Percentiles rank a stretch among this genome's conserved stretches.
Conservation (phyloP, 2,329 filamentous ascomycete species). For the Madurella fahalii region DNA sequence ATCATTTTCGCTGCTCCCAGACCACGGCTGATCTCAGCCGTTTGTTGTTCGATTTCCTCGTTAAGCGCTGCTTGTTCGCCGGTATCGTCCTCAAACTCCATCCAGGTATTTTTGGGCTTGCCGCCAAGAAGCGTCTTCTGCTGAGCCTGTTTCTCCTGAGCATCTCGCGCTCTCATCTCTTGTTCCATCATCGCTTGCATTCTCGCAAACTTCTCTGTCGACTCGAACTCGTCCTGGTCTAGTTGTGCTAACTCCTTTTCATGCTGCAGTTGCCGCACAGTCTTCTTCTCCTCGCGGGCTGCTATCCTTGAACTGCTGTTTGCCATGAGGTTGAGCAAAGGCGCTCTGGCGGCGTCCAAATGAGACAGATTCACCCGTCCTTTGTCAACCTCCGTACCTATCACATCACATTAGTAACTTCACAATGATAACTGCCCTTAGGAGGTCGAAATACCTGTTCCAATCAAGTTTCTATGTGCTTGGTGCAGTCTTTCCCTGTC, state of each 20-base stretch:
- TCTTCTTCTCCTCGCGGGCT: not conserved
- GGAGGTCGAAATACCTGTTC: slow-evolving; percentile 54
- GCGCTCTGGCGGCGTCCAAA: slow-evolving; percentile 43
- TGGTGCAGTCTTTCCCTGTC: too few species aligned
- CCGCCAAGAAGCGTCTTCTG: not conserved
- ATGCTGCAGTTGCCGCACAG: not conserved
- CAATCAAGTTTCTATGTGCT: slow-evolving; percentile 38
- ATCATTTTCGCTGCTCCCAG: not conserved
- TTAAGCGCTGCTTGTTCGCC: not conserved
- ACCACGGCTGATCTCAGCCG: too few species aligned
- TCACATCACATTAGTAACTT: not conserved
- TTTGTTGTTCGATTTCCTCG: not conserved
- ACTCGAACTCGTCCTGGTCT: not conserved
- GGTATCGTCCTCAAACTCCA: not conserved
- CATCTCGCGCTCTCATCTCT: not conserved
- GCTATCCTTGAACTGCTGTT: not conserved
- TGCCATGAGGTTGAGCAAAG: slow-evolving; percentile 21
- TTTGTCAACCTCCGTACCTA: not conserved
- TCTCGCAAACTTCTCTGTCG: not conserved
- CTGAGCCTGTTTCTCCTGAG: not conserved
- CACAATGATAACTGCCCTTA: too few species aligned
- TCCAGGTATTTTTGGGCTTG: not conserved
- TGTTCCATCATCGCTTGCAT: not conserved
- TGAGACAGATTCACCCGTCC: not conserved
- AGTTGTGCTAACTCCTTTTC: not conserved